Evolutionary conservation across 2,329 filamentous ascomycete genomes (phyloP), one percentile per base, ranked within the genome.

Genomic region (Peltaster fructicola): DNA sequence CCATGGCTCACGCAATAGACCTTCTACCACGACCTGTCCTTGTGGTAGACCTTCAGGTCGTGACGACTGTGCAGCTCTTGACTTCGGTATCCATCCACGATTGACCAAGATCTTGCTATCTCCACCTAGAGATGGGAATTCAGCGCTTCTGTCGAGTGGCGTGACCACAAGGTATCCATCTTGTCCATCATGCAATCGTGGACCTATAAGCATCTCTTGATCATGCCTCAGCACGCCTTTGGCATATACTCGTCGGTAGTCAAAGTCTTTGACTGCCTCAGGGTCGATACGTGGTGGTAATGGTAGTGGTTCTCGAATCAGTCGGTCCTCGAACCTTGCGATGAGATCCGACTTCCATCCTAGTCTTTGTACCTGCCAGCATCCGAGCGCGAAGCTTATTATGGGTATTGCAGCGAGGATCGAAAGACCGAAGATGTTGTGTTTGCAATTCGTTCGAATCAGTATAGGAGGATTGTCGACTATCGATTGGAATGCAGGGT

Each of bases 181-280:
- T 44, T 85, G 68, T 8, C 85, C 85, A 34, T 98, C 85, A 33
- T 72, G 66, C 58, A 92, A 70, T 23, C 88, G 70, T 29, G 88
- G 88, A 1, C 88, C 88, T 31, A 98, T 72, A 25, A 98, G 62
- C 84, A 98, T 98, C 59, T 98, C 88, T 48, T 78, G 70, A 47
- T 93, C 84, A 52, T 98, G 88, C 18, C 77, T 60, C 38, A 81
- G 72, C 28, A 52, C 58, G 7, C 88, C 88, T 0, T 59, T 68
- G 7, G 81, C 75, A 34, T 68, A 65, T 24, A 98, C 78, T 28
- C 80, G 68, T 32, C 88, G 68, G 56, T 85, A 93, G 51, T 98
- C 85, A 49, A 98, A 98, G 17, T 91, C 81, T 37, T 70, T 59
- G 38, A 93, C 65, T 7, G 75, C 81, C n/a, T 61, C 56, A 0